A percentile compares a stretch with the other conserved stretches of the same genome.
Evolutionary conservation across 306 rosid genomes (phyloP).

Genomic region (Acmispon strigosus): DNA sequence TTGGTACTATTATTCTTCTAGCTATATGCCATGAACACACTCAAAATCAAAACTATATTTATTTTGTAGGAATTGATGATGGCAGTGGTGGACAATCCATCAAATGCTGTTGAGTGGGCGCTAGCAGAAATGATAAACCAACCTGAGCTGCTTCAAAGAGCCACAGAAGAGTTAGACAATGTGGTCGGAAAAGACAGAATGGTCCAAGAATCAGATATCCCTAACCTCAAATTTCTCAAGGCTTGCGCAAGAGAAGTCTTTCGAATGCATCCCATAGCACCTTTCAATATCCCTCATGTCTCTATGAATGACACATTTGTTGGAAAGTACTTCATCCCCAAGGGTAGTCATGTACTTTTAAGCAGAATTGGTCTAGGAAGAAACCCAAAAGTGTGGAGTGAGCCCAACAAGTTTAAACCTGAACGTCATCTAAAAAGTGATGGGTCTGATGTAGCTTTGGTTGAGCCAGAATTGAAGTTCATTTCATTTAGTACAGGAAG

Average conservation of each 20-base stretch:
- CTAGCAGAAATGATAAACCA: constrained; percentile 35
- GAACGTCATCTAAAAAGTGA: constrained; percentile 9
- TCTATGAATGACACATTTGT: constrained; percentile 7
- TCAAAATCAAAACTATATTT: no score
- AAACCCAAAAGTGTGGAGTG: constrained; percentile 21
- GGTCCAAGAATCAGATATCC: constrained; percentile 32
- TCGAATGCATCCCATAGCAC: constrained; percentile 31
- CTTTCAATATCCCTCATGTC: constrained; percentile 28
- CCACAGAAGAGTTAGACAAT: constrained; percentile 27
- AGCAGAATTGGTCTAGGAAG: constrained; percentile 21
- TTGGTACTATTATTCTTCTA: no score
- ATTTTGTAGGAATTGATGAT: constrained; percentile 19
- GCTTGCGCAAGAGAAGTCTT: constrained; percentile 28
- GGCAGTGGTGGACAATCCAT: constrained; percentile 29
- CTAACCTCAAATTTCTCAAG: constrained; percentile 22
- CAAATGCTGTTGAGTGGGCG: constrained; percentile 33
- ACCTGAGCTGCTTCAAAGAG: constrained; percentile 7
- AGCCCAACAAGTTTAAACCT: constrained; percentile 22
- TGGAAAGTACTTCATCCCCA: constrained; percentile 33
- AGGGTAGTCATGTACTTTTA: constrained; percentile 28
- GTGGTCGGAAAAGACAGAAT: constrained; percentile 21
- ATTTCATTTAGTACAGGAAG: constrained; percentile 12
- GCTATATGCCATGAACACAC: no score
- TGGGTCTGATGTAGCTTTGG: background rate
- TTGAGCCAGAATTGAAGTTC: constrained; percentile 16